Conservation (phyloP, 371 early-diverging fungal genomes). For the Mucor irregularis region DNA sequence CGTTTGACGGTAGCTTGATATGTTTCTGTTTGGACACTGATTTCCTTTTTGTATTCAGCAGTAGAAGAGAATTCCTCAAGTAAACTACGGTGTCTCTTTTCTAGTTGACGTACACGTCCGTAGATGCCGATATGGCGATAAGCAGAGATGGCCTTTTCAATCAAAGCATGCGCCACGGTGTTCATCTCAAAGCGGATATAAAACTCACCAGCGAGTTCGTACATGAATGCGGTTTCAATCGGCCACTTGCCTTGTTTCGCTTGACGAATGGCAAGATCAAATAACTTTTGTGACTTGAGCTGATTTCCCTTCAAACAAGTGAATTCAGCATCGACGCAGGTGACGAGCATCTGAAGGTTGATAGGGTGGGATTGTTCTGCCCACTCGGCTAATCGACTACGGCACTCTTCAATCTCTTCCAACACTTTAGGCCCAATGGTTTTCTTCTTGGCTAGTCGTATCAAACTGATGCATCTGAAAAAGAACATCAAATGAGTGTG, state of each 20-base stretch:
- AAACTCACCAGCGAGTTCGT: constrained; percentile 44
- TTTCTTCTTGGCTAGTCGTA: constrained; percentile 22
- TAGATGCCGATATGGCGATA: constrained; percentile 38
- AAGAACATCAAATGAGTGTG: constrained; percentile 45
- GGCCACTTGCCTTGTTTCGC: constrained; percentile 41
- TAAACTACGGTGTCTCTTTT: constrained; percentile 1
- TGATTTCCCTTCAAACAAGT: constrained; percentile 29
- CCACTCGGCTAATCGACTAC: constrained; percentile 30
- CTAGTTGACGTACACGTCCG: constrained; percentile 39
- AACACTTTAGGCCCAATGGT: neutral
- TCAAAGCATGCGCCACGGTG: constrained; percentile 28
- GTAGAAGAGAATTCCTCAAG: neutral
- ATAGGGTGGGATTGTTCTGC: constrained; percentile 33
- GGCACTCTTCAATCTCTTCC: constrained; percentile 18
- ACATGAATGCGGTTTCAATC: constrained; percentile 31
- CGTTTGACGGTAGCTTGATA: constrained; percentile 9
- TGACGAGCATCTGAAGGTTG: constrained; percentile 36
- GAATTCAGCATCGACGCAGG: constrained; percentile 46
- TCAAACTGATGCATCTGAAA: constrained; percentile 39
- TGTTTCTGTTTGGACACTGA: constrained; percentile 34
- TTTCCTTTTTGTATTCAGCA: constrained; percentile 5
- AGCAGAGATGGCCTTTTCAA: constrained; percentile 35
- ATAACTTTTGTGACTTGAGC: constrained; percentile 27
- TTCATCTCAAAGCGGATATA: constrained; percentile 29
- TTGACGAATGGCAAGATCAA: constrained; percentile 38